These are phyloP conservation scores for Ogataea siamensis DNA, from an alignment of 805 yeast species.

Conservation along the genomic window DNA sequence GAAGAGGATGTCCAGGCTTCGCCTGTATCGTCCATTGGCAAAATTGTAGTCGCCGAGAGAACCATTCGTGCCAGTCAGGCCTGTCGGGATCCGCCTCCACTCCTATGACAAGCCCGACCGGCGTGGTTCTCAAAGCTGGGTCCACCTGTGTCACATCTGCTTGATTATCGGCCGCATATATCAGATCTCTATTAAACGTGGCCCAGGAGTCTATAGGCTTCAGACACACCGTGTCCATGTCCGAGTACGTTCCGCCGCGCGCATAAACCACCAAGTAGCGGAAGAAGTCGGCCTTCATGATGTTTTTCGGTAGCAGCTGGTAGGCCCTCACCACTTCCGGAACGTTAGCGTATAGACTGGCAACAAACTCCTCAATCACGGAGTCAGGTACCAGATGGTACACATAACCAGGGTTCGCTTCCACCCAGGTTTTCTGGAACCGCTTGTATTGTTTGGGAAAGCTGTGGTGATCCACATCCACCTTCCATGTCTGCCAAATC, in stretches of 20 bases:
- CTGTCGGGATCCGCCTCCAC: slow-evolving; percentile 98
- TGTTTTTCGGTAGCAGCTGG: slow-evolving; percentile 69
- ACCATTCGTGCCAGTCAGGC: slow-evolving; percentile 91
- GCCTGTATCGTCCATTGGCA: slow-evolving; percentile 97
- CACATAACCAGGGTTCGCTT: slow-evolving; percentile 57
- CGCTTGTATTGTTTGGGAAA: slow-evolving; percentile 54
- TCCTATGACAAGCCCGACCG: slow-evolving; percentile 81
- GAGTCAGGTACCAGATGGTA: slow-evolving; percentile 74
- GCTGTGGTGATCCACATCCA: slow-evolving; percentile 49
- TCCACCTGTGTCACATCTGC: slow-evolving; percentile 12
- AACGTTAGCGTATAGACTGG: slow-evolving; percentile 58
- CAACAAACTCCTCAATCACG: slow-evolving; percentile 50
- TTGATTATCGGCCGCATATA: slow-evolving; percentile 7
- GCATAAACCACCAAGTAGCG: slow-evolving; percentile 84
- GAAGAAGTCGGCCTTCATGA: slow-evolving; percentile 90
- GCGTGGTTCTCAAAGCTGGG: slow-evolving; percentile 28
- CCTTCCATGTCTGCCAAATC: slow-evolving; percentile 96
- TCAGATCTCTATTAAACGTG: slow-evolving; percentile 39
- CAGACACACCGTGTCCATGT: slow-evolving; percentile 78
- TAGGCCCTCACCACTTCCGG: slow-evolving; percentile 81
- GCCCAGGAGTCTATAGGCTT: slow-evolving; percentile 77
- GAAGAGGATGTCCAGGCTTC: slow-evolving; percentile 86
- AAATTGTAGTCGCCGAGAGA: slow-evolving; percentile 88
- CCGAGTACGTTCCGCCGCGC: slow-evolving; percentile 90
- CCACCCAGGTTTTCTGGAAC: slow-evolving; percentile 62